Evolutionary conservation across 1,284 basidiomycete species (phyloP).

Genomic region (Agaricales sp.): DNA sequence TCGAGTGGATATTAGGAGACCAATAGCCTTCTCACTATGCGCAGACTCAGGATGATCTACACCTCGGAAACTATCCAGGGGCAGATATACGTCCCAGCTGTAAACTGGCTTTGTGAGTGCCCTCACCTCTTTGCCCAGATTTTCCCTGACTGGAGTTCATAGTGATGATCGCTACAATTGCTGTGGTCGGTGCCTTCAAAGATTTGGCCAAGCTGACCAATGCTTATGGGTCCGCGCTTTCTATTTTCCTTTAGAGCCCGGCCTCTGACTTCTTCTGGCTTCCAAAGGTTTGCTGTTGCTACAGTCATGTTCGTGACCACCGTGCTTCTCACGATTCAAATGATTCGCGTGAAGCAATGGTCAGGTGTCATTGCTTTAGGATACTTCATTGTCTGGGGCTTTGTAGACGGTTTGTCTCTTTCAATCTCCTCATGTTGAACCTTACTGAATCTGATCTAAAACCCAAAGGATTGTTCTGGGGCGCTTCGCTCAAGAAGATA

Average conservation of each 20-base stretch:
- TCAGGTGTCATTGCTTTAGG: slow-evolving; percentile 31
- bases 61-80: slow-evolving; percentile 52
- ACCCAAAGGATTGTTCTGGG: slow-evolving; percentile 57
- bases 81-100: slow-evolving; percentile 52
- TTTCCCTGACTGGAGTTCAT: slow-evolving; percentile 5
- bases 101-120: slow-evolving; percentile 38
- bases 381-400: slow-evolving; percentile 49
- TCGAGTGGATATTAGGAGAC: background rate
- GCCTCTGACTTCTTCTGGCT: slow-evolving; percentile 15
- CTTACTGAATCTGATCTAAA: background rate
- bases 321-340: slow-evolving; percentile 46
- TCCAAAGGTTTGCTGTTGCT: slow-evolving; percentile 52
- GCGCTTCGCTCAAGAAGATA: slow-evolving; percentile 48
- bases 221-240: slow-evolving; percentile 34
- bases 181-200: slow-evolving; percentile 48
- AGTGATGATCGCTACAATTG: slow-evolving; percentile 44
- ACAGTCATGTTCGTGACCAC: slow-evolving; percentile 57
- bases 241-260: slow-evolving; percentile 2
- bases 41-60: slow-evolving; percentile 39
- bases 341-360: slow-evolving; percentile 42
- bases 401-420: slow-evolving; percentile 30
- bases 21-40: background rate
- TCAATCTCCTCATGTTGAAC: background rate
- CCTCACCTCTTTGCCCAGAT: background rate
- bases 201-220: slow-evolving; percentile 39